These are phyloP conservation scores for Prunus salicina DNA, from an alignment of 306 rosid species.

Conservation along the genomic window DNA sequence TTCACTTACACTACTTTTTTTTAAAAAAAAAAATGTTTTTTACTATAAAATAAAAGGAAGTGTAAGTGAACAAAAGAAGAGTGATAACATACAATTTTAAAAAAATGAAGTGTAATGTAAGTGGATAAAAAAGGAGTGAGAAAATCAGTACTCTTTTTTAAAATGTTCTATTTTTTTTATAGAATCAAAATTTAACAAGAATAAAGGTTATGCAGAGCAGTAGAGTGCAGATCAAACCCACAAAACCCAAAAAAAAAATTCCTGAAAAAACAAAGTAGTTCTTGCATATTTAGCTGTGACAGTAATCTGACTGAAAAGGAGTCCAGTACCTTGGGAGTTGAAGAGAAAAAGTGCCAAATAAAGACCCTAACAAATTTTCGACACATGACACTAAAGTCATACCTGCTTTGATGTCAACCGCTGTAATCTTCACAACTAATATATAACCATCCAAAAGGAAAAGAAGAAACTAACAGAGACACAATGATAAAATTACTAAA, in stretches of 20 bases:
- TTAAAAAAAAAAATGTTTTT: too few species aligned
- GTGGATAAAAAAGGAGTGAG: too few species aligned
- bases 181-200: too few species aligned
- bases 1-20: too few species aligned
- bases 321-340: slow-evolving; percentile 44
- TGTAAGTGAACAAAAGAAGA: too few species aligned
- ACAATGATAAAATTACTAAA: not conserved
- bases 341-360: slow-evolving; percentile 16
- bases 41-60: too few species aligned
- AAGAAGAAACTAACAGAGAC: not conserved
- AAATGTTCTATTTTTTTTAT: too few species aligned
- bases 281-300: slow-evolving; percentile 58
- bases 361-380: not conserved
- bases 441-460: slow-evolving; percentile 72
- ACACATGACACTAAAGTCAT: not conserved
- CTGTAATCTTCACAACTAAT: slow-evolving; percentile 70
- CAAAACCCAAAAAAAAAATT: slow-evolving; percentile 5
- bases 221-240: too few species aligned
- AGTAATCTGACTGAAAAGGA: slow-evolving; percentile 58
- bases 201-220: too few species aligned
- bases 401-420: slow-evolving; percentile 96
- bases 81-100: too few species aligned
- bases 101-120: too few species aligned
- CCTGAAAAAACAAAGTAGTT: slow-evolving; percentile 13
- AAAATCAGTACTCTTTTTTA: too few species aligned